phyloP scores from a whole-genome alignment of 768 basidiomycete genomes.

The Tricholoma hemisulphureum region DNA sequence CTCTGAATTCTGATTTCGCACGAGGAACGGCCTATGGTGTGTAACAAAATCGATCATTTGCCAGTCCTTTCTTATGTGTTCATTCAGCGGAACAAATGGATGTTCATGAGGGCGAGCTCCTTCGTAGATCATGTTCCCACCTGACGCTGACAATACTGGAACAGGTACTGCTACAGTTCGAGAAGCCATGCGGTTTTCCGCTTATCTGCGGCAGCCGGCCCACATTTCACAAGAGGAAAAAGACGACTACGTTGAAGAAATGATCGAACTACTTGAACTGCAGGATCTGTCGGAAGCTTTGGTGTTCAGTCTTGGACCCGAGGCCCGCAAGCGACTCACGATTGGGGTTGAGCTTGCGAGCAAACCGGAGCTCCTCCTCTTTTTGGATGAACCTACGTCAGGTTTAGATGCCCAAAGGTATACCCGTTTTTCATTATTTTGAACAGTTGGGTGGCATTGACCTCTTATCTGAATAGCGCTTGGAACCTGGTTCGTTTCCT shows the following conservation, averaged over 20 bases:
- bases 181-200: conserved; percentile 83
- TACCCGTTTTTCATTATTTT: conserved; percentile 28
- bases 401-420: conserved; percentile 46
- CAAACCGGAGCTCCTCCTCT: conserved; percentile 76
- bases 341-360: conserved; percentile 91
- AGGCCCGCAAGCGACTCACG: conserved; percentile 81
- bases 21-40: conserved; percentile 75
- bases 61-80: conserved; percentile 20
- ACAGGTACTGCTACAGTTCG: conserved; percentile 71
- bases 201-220: conserved; percentile 77
- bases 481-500: conserved; percentile 84
- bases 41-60: conserved; percentile 21
- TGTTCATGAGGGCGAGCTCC: conserved; percentile 58
- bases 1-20: conserved; percentile 53
- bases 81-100: conserved; percentile 76
- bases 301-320: conserved; percentile 65
- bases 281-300: conserved; percentile 83
- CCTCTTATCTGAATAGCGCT: conserved; percentile 42
- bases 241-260: conserved; percentile 76
- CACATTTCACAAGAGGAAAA: conserved; percentile 69
- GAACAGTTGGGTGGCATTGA: neutral
- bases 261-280: conserved; percentile 80
- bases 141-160: neutral
- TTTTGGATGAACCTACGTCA: conserved; percentile 55
- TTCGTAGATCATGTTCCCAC: neutral